Evolutionary conservation across 1,284 basidiomycete genomes (phyloP).

Genomic region (Sparassis latifolia): DNA sequence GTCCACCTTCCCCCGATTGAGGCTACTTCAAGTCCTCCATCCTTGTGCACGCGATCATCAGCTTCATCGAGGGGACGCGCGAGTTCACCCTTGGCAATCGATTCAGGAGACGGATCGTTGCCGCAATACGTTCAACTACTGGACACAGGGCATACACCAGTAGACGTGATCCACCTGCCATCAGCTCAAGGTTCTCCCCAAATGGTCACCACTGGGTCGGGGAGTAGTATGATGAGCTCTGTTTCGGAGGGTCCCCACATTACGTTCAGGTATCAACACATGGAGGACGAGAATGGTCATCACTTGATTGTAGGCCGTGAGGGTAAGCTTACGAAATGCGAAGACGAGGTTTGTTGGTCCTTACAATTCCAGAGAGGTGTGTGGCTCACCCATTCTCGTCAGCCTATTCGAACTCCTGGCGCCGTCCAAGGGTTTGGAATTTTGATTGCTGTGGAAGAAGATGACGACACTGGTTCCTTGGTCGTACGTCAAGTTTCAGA

Average conservation of each 20-base stretch:
- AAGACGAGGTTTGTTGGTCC: conserved; percentile 61
- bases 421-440: conserved; percentile 86
- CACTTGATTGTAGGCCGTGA: conserved; percentile 73
- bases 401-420: conserved; percentile 83
- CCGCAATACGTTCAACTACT: neutral
- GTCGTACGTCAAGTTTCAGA: conserved; percentile 80
- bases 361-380: too few relatives aligned
- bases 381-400: neutral
- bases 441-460: conserved; percentile 70
- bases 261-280: conserved; percentile 65
- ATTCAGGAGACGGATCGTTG: neutral
- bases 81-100: conserved; percentile 5
- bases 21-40: conserved; percentile 12
- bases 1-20: conserved; percentile 41
- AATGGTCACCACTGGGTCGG: conserved; percentile 8
- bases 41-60: conserved; percentile 11
- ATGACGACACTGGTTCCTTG: conserved; percentile 51
- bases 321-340: conserved; percentile 63
- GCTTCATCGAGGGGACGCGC: conserved; percentile 15
- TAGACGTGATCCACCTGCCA: conserved; percentile 11
- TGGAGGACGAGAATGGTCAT: conserved; percentile 63
- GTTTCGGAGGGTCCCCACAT: conserved; percentile 26
- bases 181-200: conserved; percentile 12
- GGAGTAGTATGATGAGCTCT: conserved; percentile 7
- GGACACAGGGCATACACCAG: neutral